Conservation (phyloP, 2,329 filamentous ascomycete species). For the Aspergillus hortae region DNA sequence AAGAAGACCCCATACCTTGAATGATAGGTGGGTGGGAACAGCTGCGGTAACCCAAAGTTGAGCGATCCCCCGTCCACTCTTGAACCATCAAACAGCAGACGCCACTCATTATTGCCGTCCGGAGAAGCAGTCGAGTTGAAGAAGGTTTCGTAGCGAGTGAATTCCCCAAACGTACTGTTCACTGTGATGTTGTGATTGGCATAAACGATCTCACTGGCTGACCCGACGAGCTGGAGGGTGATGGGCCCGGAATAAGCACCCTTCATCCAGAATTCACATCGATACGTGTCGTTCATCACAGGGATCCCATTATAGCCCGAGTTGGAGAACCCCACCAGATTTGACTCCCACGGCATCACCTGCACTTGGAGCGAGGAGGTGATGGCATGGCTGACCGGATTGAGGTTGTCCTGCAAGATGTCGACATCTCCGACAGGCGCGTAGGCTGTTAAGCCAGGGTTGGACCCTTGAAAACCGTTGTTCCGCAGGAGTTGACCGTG, state of each 20-base stretch:
- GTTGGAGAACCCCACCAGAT: conserved; percentile 43
- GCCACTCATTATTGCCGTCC: conserved; percentile 28
- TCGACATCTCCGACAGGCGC: conserved; percentile 23
- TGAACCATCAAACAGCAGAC: conserved; percentile 23
- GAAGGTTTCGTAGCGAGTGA: conserved; percentile 18
- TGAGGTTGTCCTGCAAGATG: conserved; percentile 21
- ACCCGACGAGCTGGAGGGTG: conserved; percentile 24
- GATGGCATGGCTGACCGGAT: conserved; percentile 26
- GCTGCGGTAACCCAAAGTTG: conserved; percentile 24
- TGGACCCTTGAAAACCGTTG: conserved; percentile 32
- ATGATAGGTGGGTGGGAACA: conserved; percentile 26
- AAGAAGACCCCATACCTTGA: conserved; percentile 5
- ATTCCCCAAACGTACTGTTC: conserved; percentile 15
- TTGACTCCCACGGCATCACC: conserved; percentile 15
- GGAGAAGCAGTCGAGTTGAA: conserved; percentile 20
- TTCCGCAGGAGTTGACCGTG: conserved; percentile 32
- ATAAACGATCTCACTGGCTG: conserved; percentile 20
- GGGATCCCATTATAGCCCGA: conserved; percentile 35
- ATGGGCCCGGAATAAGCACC: conserved; percentile 25
- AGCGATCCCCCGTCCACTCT: conserved; percentile 17
- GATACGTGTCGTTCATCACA: conserved; percentile 24
- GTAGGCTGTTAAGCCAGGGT: conserved; percentile 24
- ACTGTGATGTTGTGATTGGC: conserved; percentile 26
- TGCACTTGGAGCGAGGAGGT: conserved; percentile 24
- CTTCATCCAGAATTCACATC: conserved; percentile 30